Percentiles rank a stretch among this genome's conserved stretches.
Conservation (phyloP, 139 green algal genomes). For the Gonium pectorale region DNA sequence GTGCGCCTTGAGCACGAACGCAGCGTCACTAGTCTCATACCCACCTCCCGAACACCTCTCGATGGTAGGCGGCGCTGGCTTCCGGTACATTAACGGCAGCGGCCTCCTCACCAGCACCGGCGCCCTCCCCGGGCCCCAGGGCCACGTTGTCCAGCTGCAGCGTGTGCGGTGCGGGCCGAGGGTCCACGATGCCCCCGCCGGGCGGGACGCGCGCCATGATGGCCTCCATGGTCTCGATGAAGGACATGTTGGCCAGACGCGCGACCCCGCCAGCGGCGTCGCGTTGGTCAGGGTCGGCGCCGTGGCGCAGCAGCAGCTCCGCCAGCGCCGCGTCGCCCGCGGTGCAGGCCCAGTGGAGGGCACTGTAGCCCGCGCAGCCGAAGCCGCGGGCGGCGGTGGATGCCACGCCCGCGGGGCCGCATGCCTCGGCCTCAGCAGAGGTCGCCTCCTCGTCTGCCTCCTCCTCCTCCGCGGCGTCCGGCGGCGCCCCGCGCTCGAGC, state of each 20-base stretch:
- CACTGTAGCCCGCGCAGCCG: neutral
- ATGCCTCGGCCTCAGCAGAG: neutral
- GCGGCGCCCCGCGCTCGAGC: slow-evolving; percentile 10
- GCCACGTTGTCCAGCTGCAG: neutral
- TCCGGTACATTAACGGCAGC: too few relatives aligned
- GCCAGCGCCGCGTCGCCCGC: neutral
- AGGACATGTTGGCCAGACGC: neutral
- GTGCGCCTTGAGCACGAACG: too few relatives aligned
- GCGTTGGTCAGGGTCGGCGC: neutral
- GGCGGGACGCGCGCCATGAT: too few relatives aligned
- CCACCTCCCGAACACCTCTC: too few relatives aligned
- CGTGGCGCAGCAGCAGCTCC: slow-evolving; percentile 20
- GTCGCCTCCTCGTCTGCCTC: neutral
- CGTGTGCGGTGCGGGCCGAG: neutral
- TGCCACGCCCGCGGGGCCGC: neutral
- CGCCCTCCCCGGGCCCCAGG: neutral
- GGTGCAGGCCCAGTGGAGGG: slow-evolving; percentile 21
- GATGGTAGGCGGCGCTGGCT: too few relatives aligned
- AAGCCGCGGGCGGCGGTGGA: neutral
- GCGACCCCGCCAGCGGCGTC: neutral
- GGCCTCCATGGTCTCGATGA: neutral
- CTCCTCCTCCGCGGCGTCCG: neutral
- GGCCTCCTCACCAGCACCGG: too few relatives aligned
- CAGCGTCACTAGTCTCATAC: too few relatives aligned
- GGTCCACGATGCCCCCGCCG: neutral